A percentile compares a stretch with the other conserved stretches of the same genome.
Conservation (phyloP, 305 asterid species). For the Vinca major region DNA sequence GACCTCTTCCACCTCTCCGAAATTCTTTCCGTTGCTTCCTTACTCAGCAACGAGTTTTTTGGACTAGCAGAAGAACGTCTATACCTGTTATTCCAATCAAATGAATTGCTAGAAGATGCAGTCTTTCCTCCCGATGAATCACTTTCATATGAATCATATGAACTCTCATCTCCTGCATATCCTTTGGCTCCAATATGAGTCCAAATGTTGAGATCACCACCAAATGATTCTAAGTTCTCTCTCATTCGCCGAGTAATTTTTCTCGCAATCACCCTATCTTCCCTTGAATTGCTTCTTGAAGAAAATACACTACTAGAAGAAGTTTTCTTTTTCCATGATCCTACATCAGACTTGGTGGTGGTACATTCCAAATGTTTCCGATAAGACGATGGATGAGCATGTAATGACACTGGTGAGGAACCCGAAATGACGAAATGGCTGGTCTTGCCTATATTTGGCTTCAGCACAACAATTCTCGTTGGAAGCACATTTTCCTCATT, state of each 20-base stretch:
- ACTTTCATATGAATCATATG: slow-evolving; percentile 56
- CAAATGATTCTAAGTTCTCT: slow-evolving; percentile 28
- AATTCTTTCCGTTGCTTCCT: slow-evolving; percentile 65
- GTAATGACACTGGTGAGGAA: slow-evolving; percentile 34
- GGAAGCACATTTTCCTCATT: slow-evolving; percentile 40
- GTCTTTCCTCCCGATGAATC: slow-evolving; percentile 50
- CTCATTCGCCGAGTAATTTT: slow-evolving; percentile 54
- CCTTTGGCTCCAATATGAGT: slow-evolving; percentile 43
- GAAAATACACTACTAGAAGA: slow-evolving; percentile 27
- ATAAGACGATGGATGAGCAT: slow-evolving; percentile 22
- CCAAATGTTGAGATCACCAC: slow-evolving; percentile 28
- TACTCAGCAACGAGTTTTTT: slow-evolving; percentile 46
- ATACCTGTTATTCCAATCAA: slow-evolving; percentile 28
- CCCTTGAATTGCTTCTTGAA: slow-evolving; percentile 38
- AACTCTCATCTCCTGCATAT: slow-evolving; percentile 87
- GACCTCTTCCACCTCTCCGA: slow-evolving; percentile 82
- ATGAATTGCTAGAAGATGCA: slow-evolving; percentile 38
- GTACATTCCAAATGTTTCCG: slow-evolving; percentile 32
- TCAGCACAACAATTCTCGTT: slow-evolving; percentile 76
- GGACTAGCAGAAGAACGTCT: slow-evolving; percentile 34
- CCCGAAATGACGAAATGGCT: slow-evolving; percentile 25
- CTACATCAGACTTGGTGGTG: slow-evolving; percentile 25
- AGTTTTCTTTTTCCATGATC: slow-evolving; percentile 26
- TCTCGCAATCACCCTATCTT: slow-evolving; percentile 59
- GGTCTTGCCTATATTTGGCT: slow-evolving; percentile 58